Conservation (phyloP, 495 filamentous ascomycete species). For the Penicillium soppii region DNA sequence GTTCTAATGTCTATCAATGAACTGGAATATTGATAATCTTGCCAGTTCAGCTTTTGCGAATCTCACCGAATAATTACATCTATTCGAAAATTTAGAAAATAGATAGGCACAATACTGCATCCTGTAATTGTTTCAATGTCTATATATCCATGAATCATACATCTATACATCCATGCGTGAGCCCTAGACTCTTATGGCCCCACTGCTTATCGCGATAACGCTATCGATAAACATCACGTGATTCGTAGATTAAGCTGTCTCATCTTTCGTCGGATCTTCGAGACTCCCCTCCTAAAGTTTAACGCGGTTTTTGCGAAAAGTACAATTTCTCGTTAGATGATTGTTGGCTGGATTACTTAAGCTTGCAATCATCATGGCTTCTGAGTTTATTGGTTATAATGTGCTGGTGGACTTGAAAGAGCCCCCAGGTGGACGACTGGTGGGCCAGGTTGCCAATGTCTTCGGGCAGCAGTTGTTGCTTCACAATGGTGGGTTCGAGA, state of each 20-base stretch:
- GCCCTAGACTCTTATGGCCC: not conserved
- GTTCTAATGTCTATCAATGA: too few relatives aligned
- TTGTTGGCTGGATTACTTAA: conserved; percentile 2
- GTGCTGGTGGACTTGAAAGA: conserved; percentile 72
- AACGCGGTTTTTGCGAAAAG: not conserved
- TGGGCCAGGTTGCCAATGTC: conserved; percentile 72
- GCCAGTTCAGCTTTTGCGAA: too few relatives aligned
- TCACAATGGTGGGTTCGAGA: conserved; percentile 62
- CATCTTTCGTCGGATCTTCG: not conserved
- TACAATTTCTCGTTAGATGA: conserved; percentile 5
- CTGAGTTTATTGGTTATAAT: conserved; percentile 75
- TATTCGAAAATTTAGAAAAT: too few relatives aligned
- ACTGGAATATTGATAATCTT: too few relatives aligned
- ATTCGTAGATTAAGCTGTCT: not conserved
- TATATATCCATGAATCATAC: conserved; percentile 5
- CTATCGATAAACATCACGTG: not conserved
- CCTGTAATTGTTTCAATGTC: too few relatives aligned
- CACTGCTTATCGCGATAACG: not conserved
- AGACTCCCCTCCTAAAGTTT: not conserved
- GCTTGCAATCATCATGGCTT: conserved; percentile 48
- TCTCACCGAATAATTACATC: too few relatives aligned
- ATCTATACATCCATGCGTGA: not conserved
- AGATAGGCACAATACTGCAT: too few relatives aligned
- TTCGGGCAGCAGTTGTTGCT: conserved; percentile 73
- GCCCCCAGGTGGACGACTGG: conserved; percentile 63